Percentiles rank a stretch among this genome's conserved stretches.
phyloP scores from a whole-genome alignment of 2,329 filamentous ascomycete genomes.

The Fusarium buharicum region DNA sequence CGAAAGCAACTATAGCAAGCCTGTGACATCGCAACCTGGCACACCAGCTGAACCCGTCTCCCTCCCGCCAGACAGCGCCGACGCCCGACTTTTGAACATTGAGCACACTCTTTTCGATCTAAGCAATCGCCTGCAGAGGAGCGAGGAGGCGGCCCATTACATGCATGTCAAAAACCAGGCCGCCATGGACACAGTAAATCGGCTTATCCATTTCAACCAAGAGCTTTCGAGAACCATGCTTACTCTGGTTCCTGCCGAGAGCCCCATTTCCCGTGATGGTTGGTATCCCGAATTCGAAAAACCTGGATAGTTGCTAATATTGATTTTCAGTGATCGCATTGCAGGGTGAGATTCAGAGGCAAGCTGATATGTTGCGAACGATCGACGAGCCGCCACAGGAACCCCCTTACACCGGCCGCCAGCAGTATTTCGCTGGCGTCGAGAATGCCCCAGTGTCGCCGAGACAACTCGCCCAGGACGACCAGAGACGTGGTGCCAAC shows the following conservation, averaged over 20 bases:
- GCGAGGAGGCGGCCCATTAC: slow-evolving; percentile 83
- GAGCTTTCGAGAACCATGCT: slow-evolving; percentile 82
- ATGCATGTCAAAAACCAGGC: slow-evolving; percentile 84
- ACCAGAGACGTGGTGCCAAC: slow-evolving; percentile 78
- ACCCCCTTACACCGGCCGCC: slow-evolving; percentile 71
- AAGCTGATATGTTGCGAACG: slow-evolving; percentile 65
- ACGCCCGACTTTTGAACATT: slow-evolving; percentile 77
- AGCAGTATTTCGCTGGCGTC: slow-evolving; percentile 72
- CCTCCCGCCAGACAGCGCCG: slow-evolving; percentile 76
- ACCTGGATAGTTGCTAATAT: slow-evolving; percentile 27
- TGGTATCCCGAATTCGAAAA: slow-evolving; percentile 52
- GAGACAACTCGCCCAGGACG: slow-evolving; percentile 86
- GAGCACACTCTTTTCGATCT: slow-evolving; percentile 88
- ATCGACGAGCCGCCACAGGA: slow-evolving; percentile 73
- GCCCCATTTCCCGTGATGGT: slow-evolving; percentile 84
- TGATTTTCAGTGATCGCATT: slow-evolving; percentile 60
- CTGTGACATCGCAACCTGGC: slow-evolving; percentile 79
- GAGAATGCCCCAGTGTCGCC: slow-evolving; percentile 87
- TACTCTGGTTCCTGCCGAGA: slow-evolving; percentile 78
- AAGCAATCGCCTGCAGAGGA: slow-evolving; percentile 77
- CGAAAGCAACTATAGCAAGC: slow-evolving; percentile 84
- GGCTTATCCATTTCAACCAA: slow-evolving; percentile 79
- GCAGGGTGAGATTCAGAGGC: slow-evolving; percentile 70
- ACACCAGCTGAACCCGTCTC: slow-evolving; percentile 85
- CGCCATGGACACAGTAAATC: slow-evolving; percentile 81